phyloP scores from a whole-genome alignment of 495 filamentous ascomycete genomes.

The Penicillium ucsense region DNA sequence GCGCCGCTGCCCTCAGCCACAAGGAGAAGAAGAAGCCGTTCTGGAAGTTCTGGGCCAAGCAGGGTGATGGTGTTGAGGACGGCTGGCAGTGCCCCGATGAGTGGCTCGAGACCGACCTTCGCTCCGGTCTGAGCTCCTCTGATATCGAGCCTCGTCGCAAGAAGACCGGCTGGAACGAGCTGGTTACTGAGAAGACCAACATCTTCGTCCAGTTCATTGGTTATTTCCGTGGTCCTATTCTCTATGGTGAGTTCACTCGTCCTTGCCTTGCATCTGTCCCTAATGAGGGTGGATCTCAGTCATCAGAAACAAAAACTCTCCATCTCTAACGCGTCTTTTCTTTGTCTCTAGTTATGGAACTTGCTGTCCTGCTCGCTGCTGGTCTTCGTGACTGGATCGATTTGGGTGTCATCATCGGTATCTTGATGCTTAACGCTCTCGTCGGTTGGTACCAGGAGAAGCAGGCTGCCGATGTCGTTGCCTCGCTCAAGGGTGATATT shows the following conservation, averaged over 20 bases:
- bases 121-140: slow-evolving; percentile 43
- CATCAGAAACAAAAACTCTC: slow-evolving; percentile 1
- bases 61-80: slow-evolving; percentile 21
- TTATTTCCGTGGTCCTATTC: slow-evolving; percentile 76
- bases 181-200: slow-evolving; percentile 68
- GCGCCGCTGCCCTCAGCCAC: slow-evolving; percentile 32
- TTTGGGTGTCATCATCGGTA: slow-evolving; percentile 78
- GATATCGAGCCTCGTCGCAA: slow-evolving; percentile 59
- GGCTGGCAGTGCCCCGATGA: slow-evolving; percentile 54
- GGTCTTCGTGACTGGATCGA: slow-evolving; percentile 79
- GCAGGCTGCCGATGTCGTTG: slow-evolving; percentile 76
- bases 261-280: neutral
- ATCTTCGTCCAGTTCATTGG: slow-evolving; percentile 66
- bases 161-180: slow-evolving; percentile 63
- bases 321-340: slow-evolving; percentile 4
- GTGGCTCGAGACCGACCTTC: slow-evolving; percentile 65
- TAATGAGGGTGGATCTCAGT: neutral
- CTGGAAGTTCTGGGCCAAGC: slow-evolving; percentile 48
- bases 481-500: slow-evolving; percentile 73
- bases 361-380: slow-evolving; percentile 69
- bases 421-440: slow-evolving; percentile 66
- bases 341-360: slow-evolving; percentile 59
- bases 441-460: slow-evolving; percentile 87
- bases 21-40: slow-evolving; percentile 42
- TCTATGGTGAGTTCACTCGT: slow-evolving; percentile 54